Evolutionary conservation across 495 filamentous ascomycete genomes (phyloP).

Genomic region (Physcia stellaris): DNA sequence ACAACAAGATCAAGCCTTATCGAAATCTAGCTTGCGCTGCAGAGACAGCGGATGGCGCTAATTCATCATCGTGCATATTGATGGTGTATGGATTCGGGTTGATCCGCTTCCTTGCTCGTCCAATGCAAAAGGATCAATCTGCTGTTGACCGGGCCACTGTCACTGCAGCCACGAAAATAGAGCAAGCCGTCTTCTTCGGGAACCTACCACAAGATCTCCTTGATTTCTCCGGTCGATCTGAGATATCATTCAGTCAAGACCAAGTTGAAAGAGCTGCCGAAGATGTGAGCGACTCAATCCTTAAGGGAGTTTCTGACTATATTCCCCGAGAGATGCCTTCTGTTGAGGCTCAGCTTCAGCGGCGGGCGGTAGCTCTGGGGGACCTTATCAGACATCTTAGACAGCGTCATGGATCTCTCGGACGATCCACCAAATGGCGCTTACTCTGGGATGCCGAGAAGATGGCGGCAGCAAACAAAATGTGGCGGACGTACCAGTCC

Average conservation of each 20-base stretch:
- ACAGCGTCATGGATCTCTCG: slow-evolving; percentile 38
- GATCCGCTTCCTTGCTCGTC: slow-evolving; percentile 46
- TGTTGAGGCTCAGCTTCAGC: slow-evolving; percentile 64
- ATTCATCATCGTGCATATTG: slow-evolving; percentile 49
- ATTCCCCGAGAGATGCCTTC: slow-evolving; percentile 58
- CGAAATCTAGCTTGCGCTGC: slow-evolving; percentile 31
- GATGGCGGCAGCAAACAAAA: slow-evolving; percentile 62
- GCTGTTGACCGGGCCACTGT: slow-evolving; percentile 31
- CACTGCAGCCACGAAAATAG: slow-evolving; percentile 75
- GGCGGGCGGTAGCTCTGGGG: slow-evolving; percentile 52
- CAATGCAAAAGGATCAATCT: slow-evolving; percentile 16
- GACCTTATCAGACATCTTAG: slow-evolving; percentile 57
- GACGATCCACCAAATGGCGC: slow-evolving; percentile 55
- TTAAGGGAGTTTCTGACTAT: slow-evolving; percentile 57
- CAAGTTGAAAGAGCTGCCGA: slow-evolving; percentile 71
- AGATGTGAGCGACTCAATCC: slow-evolving; percentile 66
- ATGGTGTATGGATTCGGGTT: slow-evolving; percentile 69
- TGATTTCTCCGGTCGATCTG: slow-evolving; percentile 52
- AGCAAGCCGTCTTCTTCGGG: slow-evolving; percentile 90
- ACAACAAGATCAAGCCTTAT: slow-evolving; percentile 48
- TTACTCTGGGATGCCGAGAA: slow-evolving; percentile 86
- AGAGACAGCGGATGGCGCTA: slow-evolving; percentile 24
- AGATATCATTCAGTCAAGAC: slow-evolving; percentile 44
- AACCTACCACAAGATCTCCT: slow-evolving; percentile 66
- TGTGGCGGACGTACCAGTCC: slow-evolving; percentile 47